Base-by-base conservation (phyloP, 345 rosid species). In the Syzygium aromaticum region DNA sequence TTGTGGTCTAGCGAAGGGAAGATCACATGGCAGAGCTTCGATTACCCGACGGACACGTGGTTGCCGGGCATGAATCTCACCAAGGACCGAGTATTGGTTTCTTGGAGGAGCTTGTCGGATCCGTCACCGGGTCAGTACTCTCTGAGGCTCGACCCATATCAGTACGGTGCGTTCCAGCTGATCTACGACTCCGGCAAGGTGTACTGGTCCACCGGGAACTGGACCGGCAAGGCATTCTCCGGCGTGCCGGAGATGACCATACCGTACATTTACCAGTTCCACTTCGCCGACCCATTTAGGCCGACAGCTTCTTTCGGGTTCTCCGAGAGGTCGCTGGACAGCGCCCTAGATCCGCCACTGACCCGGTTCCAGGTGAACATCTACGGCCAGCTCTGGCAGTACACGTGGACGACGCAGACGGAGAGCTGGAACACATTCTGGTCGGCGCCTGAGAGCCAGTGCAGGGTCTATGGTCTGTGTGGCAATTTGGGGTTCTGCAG, bases 121-220 rank as follows among this genome's bases (percentile, higher is more conserved):
- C 98, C 98, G 23, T 90, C 98, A 19, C 94, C 93, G 9, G 98
- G 99, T 87, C 94, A 92, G 61, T 97, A 93, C 92, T 93, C 99
- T 64, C 73, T 19, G 9, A 5, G 27, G 89, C 2, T 80, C 22
- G 54, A 84, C 49, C 49, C 91, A 33, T 46, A 73, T 17, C 80
- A 51, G 30, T 93, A 84, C 82, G 92, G 93, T 77, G 91, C 90
- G 89, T 88, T 94, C 57, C 90, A 93, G 91, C 92, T 94, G 12
- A 93, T 90, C n/a, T 92, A 91, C 84, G 91, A 94, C 52, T 61
- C 61, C 43, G 87, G 88, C 57, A 51, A 40, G 30, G 87, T n/a
- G 49, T 95, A 92, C 85, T 95, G 95, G 97, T 91, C 90, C 40
- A 93, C 94, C 4, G 97, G 95, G 27, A 92, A 91, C 67, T 95